Evolutionary conservation across 1,284 basidiomycete genomes (phyloP), one percentile per base, ranked within the genome.

Genomic region (Psilocybe mexicana): DNA sequence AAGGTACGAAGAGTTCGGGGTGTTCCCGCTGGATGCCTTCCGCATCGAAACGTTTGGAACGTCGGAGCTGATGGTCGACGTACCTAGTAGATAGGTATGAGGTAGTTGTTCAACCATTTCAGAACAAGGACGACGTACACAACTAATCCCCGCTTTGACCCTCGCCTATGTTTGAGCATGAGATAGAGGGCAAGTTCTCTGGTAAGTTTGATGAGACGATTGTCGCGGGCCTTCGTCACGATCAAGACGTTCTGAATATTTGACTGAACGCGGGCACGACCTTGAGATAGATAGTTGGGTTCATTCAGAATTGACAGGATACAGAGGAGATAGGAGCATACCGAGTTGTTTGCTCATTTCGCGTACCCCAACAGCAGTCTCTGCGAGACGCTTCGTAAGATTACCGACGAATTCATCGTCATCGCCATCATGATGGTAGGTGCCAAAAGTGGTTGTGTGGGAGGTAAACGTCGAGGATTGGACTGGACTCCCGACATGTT

Each of bases 321-420:
- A 28, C 11, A 58, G 35, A 25, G 55, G 62, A 55, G 52, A 38
- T 55, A 36, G 44, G 40, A 44, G 83, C 88, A 65, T 66, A 93
- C 95, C 96, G 38, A 99, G 88, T 75, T 98, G 94, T 75, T 97
- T 97, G 85, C 94, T 96, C 93, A 98, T 96, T 76, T 99, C 97
- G 52, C 96, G 85, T 26, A 99, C 96, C 43, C 94, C 92, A 25
- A 96, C 93, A 12, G 96, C 97, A 12, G 96, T 99, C 77, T 96
- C 96, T 6, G 96, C 97, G 14, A 99, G 81, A 70, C 96, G 94
- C 67, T 86, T 89, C 2, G 97, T 98, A 65, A 98, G 76, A 69
- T 85, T 96, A 54, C 82, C 81, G 1, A 83, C 82, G 57, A 83
- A 84, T 44, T 86, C 85, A 36, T 86, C 69, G 36, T 67, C 86